Conservation (phyloP, 2,329 filamentous ascomycete species). For the Verticillium tricorpus region DNA sequence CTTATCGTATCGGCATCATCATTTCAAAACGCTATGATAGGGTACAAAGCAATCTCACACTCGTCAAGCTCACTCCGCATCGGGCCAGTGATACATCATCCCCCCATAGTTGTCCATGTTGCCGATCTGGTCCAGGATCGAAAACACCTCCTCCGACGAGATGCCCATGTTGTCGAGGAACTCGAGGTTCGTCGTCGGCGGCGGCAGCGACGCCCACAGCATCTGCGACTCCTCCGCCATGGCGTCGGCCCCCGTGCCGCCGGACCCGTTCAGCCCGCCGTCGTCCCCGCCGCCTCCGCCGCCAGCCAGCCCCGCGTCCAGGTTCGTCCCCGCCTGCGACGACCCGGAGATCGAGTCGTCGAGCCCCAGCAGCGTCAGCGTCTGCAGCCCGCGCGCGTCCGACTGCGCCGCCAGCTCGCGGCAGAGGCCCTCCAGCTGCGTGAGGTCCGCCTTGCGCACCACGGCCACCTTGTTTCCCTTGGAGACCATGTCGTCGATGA, state of each 20-base stretch:
- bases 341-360: background rate
- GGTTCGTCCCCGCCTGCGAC: background rate
- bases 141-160: slow-evolving; percentile 31
- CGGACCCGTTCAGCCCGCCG: background rate
- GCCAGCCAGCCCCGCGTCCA: background rate
- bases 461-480: slow-evolving; percentile 27
- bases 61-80: background rate
- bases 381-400: slow-evolving; percentile 20
- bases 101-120: background rate
- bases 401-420: slow-evolving; percentile 19
- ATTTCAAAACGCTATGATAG: too few species aligned
- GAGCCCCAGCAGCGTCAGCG: slow-evolving; percentile 12
- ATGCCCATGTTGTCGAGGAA: slow-evolving; percentile 32
- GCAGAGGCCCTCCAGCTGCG: slow-evolving; percentile 22
- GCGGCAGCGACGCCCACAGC: background rate
- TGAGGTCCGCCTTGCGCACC: slow-evolving; percentile 26
- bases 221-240: slow-evolving; percentile 1
- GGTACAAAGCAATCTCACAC: too few species aligned
- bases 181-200: slow-evolving; percentile 19
- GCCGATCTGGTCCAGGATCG: slow-evolving; percentile 30
- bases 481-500: slow-evolving; percentile 27
- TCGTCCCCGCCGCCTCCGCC: background rate
- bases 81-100: background rate
- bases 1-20: too few species aligned
- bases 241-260: background rate